Conservation (phyloP, 495 filamentous ascomycete genomes). For the Trichoderma orchidacearum region DNA sequence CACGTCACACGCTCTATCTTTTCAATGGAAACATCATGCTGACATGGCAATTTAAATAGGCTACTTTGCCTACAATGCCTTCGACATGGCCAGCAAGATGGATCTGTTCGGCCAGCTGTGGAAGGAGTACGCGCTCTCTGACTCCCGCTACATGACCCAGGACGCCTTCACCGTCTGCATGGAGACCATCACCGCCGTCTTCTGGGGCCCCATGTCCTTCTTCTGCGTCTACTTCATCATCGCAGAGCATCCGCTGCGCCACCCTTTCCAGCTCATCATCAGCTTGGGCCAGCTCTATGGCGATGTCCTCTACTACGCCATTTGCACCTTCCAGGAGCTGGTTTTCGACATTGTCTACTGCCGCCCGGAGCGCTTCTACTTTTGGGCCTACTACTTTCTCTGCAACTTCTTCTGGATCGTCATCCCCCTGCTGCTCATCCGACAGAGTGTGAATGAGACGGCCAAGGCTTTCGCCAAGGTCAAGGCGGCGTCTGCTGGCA, state of each 20-base stretch:
- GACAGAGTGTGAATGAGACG: constrained; percentile 2
- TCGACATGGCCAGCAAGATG: constrained; percentile 24
- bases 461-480: constrained; percentile 2
- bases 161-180: constrained; percentile 41
- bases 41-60: constrained; percentile 6
- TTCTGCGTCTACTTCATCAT: constrained; percentile 29
- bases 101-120: constrained; percentile 45
- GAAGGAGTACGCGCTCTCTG: constrained; percentile 47
- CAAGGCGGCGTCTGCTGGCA: background rate
- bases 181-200: constrained; percentile 39
- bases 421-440: constrained; percentile 20
- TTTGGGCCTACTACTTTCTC: constrained; percentile 40
- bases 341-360: constrained; percentile 28
- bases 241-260: constrained; percentile 30
- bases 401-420: constrained; percentile 46
- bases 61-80: constrained; percentile 36
- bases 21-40: background rate
- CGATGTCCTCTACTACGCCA: constrained; percentile 42
- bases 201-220: constrained; percentile 44
- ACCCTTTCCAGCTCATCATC: constrained; percentile 39
- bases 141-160: constrained; percentile 41
- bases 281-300: constrained; percentile 44
- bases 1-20: background rate
- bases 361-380: constrained; percentile 40
- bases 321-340: constrained; percentile 32